A percentile compares a stretch with the other conserved stretches of the same genome.
Evolutionary conservation across 176 grass and related monocot genomes (phyloP).

Genomic region (Oryza meridionalis): DNA sequence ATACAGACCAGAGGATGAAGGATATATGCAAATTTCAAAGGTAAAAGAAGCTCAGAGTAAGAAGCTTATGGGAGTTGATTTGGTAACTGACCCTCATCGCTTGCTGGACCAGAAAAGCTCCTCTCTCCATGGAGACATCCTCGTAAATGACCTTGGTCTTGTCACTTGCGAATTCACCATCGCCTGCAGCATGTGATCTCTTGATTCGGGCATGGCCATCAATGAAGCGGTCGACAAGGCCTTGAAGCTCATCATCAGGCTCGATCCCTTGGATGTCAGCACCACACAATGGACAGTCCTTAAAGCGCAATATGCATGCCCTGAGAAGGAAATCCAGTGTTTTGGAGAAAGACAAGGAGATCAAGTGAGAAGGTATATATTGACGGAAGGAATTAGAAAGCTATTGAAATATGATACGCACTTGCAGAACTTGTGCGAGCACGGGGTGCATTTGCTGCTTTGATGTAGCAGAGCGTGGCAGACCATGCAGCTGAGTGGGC

Average conservation of each 20-base stretch:
- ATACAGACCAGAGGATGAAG: not conserved
- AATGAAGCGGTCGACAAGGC: constrained; percentile 83
- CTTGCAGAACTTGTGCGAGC: constrained; percentile 96
- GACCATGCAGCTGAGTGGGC: constrained; percentile 95
- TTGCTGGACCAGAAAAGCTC: constrained; percentile 94
- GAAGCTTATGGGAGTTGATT: not conserved
- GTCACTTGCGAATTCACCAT: constrained; percentile 40
- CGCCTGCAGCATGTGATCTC: constrained; percentile 55
- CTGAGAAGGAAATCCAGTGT: constrained; percentile 48
- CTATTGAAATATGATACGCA: constrained; percentile 20
- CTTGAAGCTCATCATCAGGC: constrained; percentile 77
- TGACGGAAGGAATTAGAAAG: not conserved
- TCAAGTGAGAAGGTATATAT: not conserved
- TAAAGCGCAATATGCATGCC: constrained; percentile 82
- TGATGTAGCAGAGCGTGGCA: constrained; percentile 77
- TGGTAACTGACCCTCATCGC: constrained; percentile 86
- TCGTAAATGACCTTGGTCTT: constrained; percentile 90
- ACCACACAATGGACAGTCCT: constrained; percentile 88
- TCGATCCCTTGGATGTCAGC: constrained; percentile 90
- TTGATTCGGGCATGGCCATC: constrained; percentile 95
- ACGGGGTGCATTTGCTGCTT: constrained; percentile 83
- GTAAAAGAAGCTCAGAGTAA: not conserved
- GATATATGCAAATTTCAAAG: not conserved
- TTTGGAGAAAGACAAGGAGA: no score
- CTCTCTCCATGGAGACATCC: constrained; percentile 97